These are phyloP conservation scores for Paramecium sonneborni DNA, from an alignment of 73 alveolate genomes.

Conservation along the genomic window DNA sequence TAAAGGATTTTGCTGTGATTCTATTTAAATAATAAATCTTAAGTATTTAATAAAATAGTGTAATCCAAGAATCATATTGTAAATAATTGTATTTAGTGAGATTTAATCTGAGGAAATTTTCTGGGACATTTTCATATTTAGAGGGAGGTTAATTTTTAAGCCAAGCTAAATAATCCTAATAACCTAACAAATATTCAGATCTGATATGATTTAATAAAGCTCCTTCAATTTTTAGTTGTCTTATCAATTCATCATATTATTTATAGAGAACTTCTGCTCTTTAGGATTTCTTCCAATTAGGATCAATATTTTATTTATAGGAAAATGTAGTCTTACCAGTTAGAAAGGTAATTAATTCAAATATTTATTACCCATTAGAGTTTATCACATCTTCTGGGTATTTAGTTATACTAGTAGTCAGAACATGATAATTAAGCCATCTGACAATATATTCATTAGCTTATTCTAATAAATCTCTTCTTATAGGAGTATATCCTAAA, in stretches of 20 bases:
- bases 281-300: slow-evolving; percentile 71
- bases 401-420: slow-evolving; percentile 76
- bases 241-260: slow-evolving; percentile 91
- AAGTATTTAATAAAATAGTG: slow-evolving; percentile 89
- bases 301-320: slow-evolving; percentile 81
- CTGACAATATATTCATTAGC: slow-evolving; percentile 88
- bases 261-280: slow-evolving; percentile 76
- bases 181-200: slow-evolving; percentile 93
- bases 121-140: slow-evolving; percentile 46
- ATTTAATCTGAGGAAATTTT: slow-evolving; percentile 55
- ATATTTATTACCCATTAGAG: slow-evolving; percentile 90
- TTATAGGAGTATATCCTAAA: slow-evolving; percentile 94
- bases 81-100: slow-evolving; percentile 81
- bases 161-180: slow-evolving; percentile 78
- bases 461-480: slow-evolving; percentile 82
- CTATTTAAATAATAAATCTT: slow-evolving; percentile 93
- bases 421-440: slow-evolving; percentile 90
- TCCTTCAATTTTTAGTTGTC: slow-evolving; percentile 94
- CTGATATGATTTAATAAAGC: slow-evolving; percentile 95
- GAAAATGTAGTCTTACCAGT: slow-evolving; percentile 96
- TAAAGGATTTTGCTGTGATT: slow-evolving; percentile 91
- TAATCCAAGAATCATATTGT: slow-evolving; percentile 94
- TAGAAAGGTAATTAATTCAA: slow-evolving; percentile 84
- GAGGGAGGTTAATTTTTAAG: slow-evolving; percentile 63
- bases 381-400: slow-evolving; percentile 94